Conservation (phyloP, 2,329 filamentous ascomycete species). For the Sporothrix humicola region DNA sequence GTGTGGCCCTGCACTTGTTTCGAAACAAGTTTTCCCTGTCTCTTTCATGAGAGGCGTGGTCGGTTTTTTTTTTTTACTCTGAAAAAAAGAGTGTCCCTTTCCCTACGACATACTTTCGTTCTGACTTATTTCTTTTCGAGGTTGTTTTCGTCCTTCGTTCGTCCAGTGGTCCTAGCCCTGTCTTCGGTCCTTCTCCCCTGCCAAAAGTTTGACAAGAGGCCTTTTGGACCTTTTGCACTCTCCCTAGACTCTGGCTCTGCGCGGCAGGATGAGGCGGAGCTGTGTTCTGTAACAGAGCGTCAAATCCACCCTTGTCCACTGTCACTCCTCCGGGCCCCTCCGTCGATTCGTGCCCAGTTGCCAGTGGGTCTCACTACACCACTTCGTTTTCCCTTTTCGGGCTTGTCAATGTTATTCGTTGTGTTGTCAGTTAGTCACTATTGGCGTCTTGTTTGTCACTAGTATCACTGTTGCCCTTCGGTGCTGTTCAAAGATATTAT, state of each 20-base stretch:
- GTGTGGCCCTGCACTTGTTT: conserved; percentile 23
- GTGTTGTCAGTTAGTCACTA: neutral
- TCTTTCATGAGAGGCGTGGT: neutral
- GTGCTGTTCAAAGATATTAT: no score
- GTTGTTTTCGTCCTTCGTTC: neutral
- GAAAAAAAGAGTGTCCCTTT: neutral
- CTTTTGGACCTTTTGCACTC: neutral
- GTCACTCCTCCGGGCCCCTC: conserved; percentile 8
- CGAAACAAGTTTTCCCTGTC: conserved; percentile 24
- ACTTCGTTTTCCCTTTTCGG: conserved; percentile 7
- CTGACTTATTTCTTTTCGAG: neutral
- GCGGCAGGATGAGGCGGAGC: conserved; percentile 15
- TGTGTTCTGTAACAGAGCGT: conserved; percentile 10
- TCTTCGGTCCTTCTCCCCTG: conserved; percentile 28
- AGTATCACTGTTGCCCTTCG: no score
- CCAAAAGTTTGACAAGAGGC: neutral
- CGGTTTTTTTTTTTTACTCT: no score
- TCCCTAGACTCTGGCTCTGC: neutral
- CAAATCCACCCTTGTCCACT: conserved; percentile 5
- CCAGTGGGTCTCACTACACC: neutral
- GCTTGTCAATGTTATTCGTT: neutral
- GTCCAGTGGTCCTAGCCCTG: neutral
- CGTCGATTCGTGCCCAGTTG: conserved; percentile 6
- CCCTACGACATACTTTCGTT: neutral
- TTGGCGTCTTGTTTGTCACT: no score